A percentile compares a stretch with the other conserved stretches of the same genome.
These are phyloP conservation scores for Aspergillus sclerotioniger DNA, from an alignment of 495 filamentous ascomycete species.

Conservation along the genomic window DNA sequence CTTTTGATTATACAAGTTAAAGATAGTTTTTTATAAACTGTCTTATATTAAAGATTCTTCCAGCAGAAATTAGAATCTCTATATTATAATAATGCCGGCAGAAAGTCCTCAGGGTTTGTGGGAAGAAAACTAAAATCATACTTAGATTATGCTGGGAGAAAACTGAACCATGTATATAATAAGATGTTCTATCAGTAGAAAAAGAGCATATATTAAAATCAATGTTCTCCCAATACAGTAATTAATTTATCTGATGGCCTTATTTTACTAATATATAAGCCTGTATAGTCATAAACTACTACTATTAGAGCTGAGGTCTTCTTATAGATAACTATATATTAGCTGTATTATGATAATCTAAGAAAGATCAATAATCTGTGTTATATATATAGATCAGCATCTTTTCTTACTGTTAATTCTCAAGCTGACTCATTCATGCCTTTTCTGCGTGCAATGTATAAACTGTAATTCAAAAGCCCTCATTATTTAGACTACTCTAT, in stretches of 20 bases:
- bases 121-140: background rate
- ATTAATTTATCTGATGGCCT: background rate
- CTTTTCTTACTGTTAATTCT: background rate
- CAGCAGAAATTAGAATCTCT: background rate
- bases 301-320: background rate
- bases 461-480: background rate
- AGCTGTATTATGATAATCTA: background rate
- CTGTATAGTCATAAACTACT: background rate
- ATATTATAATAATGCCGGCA: background rate
- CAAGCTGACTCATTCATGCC: background rate
- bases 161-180: background rate
- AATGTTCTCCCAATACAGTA: background rate
- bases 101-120: background rate
- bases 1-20: background rate
- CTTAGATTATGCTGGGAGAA: background rate
- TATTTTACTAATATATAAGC: background rate
- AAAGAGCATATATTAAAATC: background rate
- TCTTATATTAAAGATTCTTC: background rate
- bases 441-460: background rate
- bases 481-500: background rate
- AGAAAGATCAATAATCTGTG: background rate
- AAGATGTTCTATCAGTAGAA: background rate
- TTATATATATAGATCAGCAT: background rate
- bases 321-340: background rate
- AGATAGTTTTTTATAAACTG: background rate